phyloP scores from a whole-genome alignment of 306 rosid genomes.

The Heteromeles arbutifolia region DNA sequence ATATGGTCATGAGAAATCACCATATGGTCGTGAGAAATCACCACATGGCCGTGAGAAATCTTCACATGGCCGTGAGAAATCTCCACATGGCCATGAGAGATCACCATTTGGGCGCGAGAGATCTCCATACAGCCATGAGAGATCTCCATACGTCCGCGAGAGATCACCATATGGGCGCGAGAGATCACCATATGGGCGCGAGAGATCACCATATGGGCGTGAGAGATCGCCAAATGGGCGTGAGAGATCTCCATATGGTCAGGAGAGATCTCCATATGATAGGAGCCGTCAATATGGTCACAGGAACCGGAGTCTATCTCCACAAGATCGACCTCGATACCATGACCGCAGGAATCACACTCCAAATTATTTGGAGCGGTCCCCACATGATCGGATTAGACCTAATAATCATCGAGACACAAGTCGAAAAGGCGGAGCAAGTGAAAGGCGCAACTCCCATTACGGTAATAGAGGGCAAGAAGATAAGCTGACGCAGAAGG shows the following conservation, averaged over 20 bases:
- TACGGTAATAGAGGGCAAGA: slow-evolving; percentile 45
- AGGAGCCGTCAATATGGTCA: slow-evolving; percentile 69
- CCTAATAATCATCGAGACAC: slow-evolving; percentile 38
- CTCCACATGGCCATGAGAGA: slow-evolving; percentile 54
- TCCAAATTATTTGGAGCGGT: slow-evolving; percentile 51
- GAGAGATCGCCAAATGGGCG: slow-evolving; percentile 63
- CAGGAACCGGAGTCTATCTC: slow-evolving; percentile 63
- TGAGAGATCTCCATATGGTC: slow-evolving; percentile 57
- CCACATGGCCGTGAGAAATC: slow-evolving; percentile 41
- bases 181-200: slow-evolving; percentile 42
- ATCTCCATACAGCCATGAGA: slow-evolving; percentile 28
- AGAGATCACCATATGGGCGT: slow-evolving; percentile 47
- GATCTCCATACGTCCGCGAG: slow-evolving; percentile 44
- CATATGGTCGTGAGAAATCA: slow-evolving; percentile 28
- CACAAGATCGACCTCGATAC: slow-evolving; percentile 51
- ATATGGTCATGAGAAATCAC: slow-evolving; percentile 27
- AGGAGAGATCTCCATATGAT: slow-evolving; percentile 57
- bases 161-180: slow-evolving; percentile 38
- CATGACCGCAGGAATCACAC: slow-evolving; percentile 54
- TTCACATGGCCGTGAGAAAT: slow-evolving; percentile 48
- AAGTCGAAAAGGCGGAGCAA: slow-evolving; percentile 40
- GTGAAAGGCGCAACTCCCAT: slow-evolving; percentile 44
- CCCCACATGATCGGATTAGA: slow-evolving; percentile 53
- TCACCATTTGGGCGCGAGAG: slow-evolving; percentile 50
- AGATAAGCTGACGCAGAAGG: slow-evolving; percentile 51